Evolutionary conservation across 2,329 filamentous ascomycete genomes (phyloP).

Genomic region (Plenodomus lindquistii): DNA sequence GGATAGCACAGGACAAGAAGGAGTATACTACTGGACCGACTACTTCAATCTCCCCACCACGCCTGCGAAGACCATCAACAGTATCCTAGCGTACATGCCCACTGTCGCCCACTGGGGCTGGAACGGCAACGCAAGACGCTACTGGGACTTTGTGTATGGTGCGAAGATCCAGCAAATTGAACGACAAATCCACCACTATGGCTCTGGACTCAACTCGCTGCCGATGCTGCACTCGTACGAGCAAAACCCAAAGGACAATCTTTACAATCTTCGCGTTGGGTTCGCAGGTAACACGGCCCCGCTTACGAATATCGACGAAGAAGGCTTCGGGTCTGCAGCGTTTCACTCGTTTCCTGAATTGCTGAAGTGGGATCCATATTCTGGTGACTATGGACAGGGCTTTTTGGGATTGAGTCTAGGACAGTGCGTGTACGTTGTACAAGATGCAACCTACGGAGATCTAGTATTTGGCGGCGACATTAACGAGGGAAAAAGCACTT

Average conservation of each 20-base stretch:
- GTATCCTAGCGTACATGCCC: slow-evolving; percentile 61
- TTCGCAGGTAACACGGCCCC: slow-evolving; percentile 60
- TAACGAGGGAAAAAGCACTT: slow-evolving; percentile 16
- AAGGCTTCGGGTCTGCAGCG: slow-evolving; percentile 59
- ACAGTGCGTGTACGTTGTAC: slow-evolving; percentile 55
- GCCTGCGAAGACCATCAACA: slow-evolving; percentile 57
- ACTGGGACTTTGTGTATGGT: slow-evolving; percentile 62
- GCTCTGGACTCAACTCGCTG: slow-evolving; percentile 61
- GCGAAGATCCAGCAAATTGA: slow-evolving; percentile 50
- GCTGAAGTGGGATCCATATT: slow-evolving; percentile 60
- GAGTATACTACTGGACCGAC: slow-evolving; percentile 63
- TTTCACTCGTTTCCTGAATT: slow-evolving; percentile 63
- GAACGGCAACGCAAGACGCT: slow-evolving; percentile 64
- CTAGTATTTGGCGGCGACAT: slow-evolving; percentile 55
- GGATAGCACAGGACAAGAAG: slow-evolving; percentile 66
- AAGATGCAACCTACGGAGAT: slow-evolving; percentile 52
- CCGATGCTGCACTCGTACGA: slow-evolving; percentile 59
- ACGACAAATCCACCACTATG: slow-evolving; percentile 64
- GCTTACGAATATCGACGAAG: slow-evolving; percentile 59
- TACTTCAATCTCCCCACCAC: slow-evolving; percentile 54
- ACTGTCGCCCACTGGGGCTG: slow-evolving; percentile 65
- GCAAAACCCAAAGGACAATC: slow-evolving; percentile 46
- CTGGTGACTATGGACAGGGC: slow-evolving; percentile 61
- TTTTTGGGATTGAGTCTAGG: slow-evolving; percentile 58
- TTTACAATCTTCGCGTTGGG: slow-evolving; percentile 58